phyloP scores from a whole-genome alignment of 2,329 filamentous ascomycete species.

The Plectosphaerella plurivora region DNA sequence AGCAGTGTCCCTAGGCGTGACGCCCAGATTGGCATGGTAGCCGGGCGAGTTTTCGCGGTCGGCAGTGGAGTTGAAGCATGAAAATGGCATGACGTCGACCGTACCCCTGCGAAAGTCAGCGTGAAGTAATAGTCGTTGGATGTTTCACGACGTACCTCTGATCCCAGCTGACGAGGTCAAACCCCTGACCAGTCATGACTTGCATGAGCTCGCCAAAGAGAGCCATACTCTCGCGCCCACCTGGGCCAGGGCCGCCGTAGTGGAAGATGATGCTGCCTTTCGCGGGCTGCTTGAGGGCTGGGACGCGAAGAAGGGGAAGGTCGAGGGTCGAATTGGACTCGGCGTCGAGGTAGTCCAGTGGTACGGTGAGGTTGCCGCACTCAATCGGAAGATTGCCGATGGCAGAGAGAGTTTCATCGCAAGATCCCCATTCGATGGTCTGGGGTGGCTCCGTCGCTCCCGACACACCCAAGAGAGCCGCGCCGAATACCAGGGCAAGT shows the following conservation, averaged over 20 bases:
- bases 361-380: slow-evolving; percentile 30
- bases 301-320: slow-evolving; percentile 5
- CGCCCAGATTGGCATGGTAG: neutral
- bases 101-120: slow-evolving; percentile 16
- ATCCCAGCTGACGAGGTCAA: slow-evolving; percentile 19
- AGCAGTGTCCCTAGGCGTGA: slow-evolving; percentile 7
- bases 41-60: rapidly evolving
- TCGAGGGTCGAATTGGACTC: slow-evolving; percentile 15
- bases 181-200: slow-evolving; percentile 14
- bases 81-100: slow-evolving; percentile 18
- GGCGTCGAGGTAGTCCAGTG: slow-evolving; percentile 31
- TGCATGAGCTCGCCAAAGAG: neutral
- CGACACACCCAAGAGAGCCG: neutral
- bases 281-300: slow-evolving; percentile 11
- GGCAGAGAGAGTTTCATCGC: neutral
- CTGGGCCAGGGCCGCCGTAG: slow-evolving; percentile 18
- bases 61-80: slow-evolving; percentile 13
- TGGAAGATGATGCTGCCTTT: slow-evolving; percentile 26
- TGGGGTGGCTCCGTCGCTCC: neutral
- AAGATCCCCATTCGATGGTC: neutral
- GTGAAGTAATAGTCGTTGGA: no score
- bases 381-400: slow-evolving; percentile 15
- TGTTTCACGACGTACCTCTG: slow-evolving; percentile 15
- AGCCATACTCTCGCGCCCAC: slow-evolving; percentile 5
- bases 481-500: neutral